Evolutionary conservation across 495 filamentous ascomycete genomes (phyloP).

Genomic region (Penicillium roqueforti): DNA sequence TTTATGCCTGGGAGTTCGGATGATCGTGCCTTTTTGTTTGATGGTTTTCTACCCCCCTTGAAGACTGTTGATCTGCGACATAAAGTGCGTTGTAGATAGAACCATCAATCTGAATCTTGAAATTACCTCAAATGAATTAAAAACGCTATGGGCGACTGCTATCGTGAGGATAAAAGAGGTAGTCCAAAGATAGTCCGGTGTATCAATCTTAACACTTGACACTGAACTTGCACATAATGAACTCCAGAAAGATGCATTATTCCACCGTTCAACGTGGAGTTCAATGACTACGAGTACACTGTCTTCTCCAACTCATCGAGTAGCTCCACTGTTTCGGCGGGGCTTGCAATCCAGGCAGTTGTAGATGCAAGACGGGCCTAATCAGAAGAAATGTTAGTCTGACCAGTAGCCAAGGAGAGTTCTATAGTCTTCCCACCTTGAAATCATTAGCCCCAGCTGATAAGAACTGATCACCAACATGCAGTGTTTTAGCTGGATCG

Average conservation of each 20-base stretch:
- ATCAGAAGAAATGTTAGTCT: not conserved
- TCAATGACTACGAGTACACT: conserved; percentile 3
- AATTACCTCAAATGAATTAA: not conserved
- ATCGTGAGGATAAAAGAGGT: not conserved
- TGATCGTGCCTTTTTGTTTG: not conserved
- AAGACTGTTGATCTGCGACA: not conserved
- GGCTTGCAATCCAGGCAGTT: conserved; percentile 88
- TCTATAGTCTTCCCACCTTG: conserved; percentile 50
- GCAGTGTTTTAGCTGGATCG: conserved; percentile 61
- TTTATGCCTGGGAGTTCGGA: conserved; percentile 12
- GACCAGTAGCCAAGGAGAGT: not conserved
- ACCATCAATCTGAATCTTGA: conserved; percentile 1
- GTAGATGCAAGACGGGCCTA: conserved; percentile 61
- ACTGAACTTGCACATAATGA: not conserved
- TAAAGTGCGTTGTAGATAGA: conserved; percentile 13
- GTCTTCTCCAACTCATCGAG: conserved; percentile 61
- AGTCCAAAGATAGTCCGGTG: not conserved
- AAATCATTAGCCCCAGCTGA: conserved; percentile 96
- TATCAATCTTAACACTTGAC: not conserved
- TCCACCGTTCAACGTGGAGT: not conserved
- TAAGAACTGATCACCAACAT: conserved; percentile 95
- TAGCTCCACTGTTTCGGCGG: conserved; percentile 80
- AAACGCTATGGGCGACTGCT: not conserved
- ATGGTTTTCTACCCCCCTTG: not conserved
- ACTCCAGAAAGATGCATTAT: not conserved